Conservation (phyloP, 768 basidiomycete species). For the Aureoboletus auriporus region DNA sequence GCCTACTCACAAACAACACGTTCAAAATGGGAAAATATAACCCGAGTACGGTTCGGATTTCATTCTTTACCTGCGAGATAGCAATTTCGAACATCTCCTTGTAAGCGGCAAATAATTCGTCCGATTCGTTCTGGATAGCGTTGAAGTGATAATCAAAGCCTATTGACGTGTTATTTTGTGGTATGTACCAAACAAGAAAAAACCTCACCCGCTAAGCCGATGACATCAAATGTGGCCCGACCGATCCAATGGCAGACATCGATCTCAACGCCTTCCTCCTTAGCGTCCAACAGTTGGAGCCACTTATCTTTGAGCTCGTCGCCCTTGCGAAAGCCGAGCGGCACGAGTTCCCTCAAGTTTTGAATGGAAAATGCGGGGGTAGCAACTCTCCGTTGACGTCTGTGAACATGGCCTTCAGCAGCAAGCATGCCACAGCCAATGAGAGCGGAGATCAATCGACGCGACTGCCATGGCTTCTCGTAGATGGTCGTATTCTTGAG, state of each 20-base stretch:
- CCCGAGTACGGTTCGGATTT: conserved; percentile 42
- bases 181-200: background rate
- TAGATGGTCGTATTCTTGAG: conserved; percentile 69
- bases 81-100: conserved; percentile 81
- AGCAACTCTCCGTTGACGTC: conserved; percentile 72
- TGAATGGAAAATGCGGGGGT: conserved; percentile 80
- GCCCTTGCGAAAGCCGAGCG: conserved; percentile 69
- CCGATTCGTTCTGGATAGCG: conserved; percentile 73
- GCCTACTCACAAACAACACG: conserved; percentile 49
- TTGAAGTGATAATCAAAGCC: conserved; percentile 88
- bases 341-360: conserved; percentile 66
- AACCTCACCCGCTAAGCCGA: conserved; percentile 76
- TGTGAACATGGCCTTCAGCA: conserved; percentile 74
- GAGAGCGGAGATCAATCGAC: conserved; percentile 66
- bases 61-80: conserved; percentile 47
- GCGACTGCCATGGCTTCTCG: conserved; percentile 82
- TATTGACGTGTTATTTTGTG: conserved; percentile 24
- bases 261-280: conserved; percentile 35
- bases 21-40: conserved; percentile 59
- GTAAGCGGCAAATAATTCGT: conserved; percentile 75
- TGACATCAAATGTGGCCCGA: conserved; percentile 85
- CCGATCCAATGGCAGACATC: conserved; percentile 82
- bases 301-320: conserved; percentile 58
- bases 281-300: conserved; percentile 41
- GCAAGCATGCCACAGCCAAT: conserved; percentile 84